Evolutionary conservation across 768 basidiomycete species (phyloP), one percentile per base, ranked within the genome.

Genomic region (Cystofilobasidium bisporidii): DNA sequence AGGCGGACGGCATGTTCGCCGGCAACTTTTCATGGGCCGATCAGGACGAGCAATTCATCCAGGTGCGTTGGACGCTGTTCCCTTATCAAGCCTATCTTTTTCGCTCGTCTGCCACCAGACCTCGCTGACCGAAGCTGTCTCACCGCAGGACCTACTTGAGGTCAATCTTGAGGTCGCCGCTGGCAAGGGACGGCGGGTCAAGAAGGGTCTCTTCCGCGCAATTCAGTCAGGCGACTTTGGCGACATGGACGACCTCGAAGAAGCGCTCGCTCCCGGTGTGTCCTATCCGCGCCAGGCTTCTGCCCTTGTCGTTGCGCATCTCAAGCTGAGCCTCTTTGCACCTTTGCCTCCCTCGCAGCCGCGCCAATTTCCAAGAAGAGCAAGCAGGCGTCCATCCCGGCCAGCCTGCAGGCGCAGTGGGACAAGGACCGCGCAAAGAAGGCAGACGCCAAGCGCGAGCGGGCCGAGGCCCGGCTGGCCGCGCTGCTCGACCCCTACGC

Each of bases 391-490:
- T 74, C 80, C 65, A 82, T 77, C 50, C 83, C 88, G 0, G 72
- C 78, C 1, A 81, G 85, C 9, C 80, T 96, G 11, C 81, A 79
- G 62, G 82, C 78, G 0, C 85, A 84, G 67, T 96, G 91, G 91
- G 83, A 84, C 55, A 82, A 82, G 57, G 93, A 97, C 74, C 88
- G 91, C 1, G 78, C 80, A 61, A 87, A 85, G 79, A 98, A 96
- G 75, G 89, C 89, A 0, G 84, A 85, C 65, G 75, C 79, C 73
- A 94, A 90, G 75, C 81, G 79, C 2, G 79, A 81, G 20, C 85
- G 90, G 0, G 81, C 79, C 1, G 76, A 82, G 3, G 84, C 81
- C 20, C 83, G 83, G 15, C 77, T 86, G 2, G 79, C 82, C 22
- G 78, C 78, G 0, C 84, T 84, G 17, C 80, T 85, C 1, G 87